Conservation (phyloP, 352 stramenopile species). For the Phytophthora pini region DNA sequence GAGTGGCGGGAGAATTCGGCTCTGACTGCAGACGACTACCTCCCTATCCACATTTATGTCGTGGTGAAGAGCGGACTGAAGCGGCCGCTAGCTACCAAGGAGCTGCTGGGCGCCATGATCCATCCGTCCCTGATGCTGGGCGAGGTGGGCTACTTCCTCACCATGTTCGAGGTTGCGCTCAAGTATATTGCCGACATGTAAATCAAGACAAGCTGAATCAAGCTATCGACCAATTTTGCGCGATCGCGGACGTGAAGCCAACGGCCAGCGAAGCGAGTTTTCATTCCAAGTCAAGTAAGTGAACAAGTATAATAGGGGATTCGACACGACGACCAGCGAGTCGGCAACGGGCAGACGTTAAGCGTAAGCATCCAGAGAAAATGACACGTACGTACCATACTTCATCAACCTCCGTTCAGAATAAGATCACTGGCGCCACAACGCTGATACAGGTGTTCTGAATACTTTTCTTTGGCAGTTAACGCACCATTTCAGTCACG, state of each 20-base stretch:
- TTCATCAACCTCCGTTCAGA: conserved; percentile 14
- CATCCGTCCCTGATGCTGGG: conserved; percentile 84
- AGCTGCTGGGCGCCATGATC: conserved; percentile 83
- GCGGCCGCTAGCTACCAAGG: conserved; percentile 74
- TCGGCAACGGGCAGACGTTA: conserved; percentile 22
- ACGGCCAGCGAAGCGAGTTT: conserved; percentile 22
- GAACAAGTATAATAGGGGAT: conserved; percentile 48
- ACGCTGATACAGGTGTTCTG: too few species aligned
- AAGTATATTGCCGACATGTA: conserved; percentile 90
- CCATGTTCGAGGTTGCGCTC: conserved; percentile 88
- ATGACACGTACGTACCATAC: conserved; percentile 25
- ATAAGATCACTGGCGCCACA: too few species aligned
- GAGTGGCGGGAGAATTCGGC: conserved; percentile 80
- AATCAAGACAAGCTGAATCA: conserved; percentile 34
- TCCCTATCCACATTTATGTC: conserved; percentile 89
- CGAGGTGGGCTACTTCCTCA: conserved; percentile 88
- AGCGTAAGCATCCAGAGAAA: conserved; percentile 24
- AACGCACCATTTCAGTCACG: not conserved
- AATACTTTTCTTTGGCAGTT: too few species aligned
- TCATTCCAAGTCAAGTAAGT: conserved; percentile 39
- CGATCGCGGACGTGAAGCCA: conserved; percentile 21
- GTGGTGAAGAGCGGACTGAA: conserved; percentile 82
- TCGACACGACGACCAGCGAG: conserved; percentile 26
- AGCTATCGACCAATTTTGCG: conserved; percentile 31
- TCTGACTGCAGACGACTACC: conserved; percentile 83